Percentiles rank a stretch among this genome's conserved stretches.
These are phyloP conservation scores for Scheffersomyces insectosa DNA, from an alignment of 1,139 yeast genomes.

Conservation along the genomic window DNA sequence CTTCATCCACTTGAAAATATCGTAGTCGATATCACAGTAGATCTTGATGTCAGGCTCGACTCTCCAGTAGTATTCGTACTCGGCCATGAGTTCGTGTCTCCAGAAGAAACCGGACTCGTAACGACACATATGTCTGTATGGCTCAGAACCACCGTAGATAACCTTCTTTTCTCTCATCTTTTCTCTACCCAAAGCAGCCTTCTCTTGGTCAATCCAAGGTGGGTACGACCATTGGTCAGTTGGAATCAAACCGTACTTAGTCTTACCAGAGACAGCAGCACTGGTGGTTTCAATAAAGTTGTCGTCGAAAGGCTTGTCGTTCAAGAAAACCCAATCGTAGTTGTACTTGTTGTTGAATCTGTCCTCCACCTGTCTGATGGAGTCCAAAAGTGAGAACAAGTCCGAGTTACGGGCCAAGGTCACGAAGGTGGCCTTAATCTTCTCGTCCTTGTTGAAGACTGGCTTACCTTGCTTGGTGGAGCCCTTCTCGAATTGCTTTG, in stretches of 20 bases:
- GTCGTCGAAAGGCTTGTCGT: conserved; percentile 42
- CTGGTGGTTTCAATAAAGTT: conserved; percentile 38
- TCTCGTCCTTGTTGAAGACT: conserved; percentile 15
- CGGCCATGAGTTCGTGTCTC: conserved; percentile 68
- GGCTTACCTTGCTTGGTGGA: conserved; percentile 33
- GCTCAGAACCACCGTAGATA: conserved; percentile 60
- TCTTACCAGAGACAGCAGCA: conserved; percentile 38
- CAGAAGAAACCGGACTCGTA: conserved; percentile 89
- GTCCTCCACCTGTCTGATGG: conserved; percentile 48
- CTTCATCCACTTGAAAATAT: conserved; percentile 78
- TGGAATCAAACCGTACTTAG: conserved; percentile 47
- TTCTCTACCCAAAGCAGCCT: conserved; percentile 54
- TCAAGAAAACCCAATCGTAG: conserved; percentile 51
- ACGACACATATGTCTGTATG: conserved; percentile 88
- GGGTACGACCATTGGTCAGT: conserved; percentile 56
- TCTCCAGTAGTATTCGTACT: conserved; percentile 89
- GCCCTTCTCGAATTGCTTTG: background rate
- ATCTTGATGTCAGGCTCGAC: conserved; percentile 85
- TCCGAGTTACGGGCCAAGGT: conserved; percentile 46
- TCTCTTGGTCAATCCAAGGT: conserved; percentile 56
- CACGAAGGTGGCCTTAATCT: conserved; percentile 47
- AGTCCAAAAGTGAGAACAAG: conserved; percentile 33
- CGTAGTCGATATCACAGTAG: conserved; percentile 80
- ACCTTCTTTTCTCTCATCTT: conserved; percentile 52
- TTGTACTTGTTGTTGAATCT: conserved; percentile 43